Percentiles rank a stretch among this genome's conserved stretches.
phyloP scores from a whole-genome alignment of 2,329 filamentous ascomycete genomes.

The Pestalotiopsis sp. region DNA sequence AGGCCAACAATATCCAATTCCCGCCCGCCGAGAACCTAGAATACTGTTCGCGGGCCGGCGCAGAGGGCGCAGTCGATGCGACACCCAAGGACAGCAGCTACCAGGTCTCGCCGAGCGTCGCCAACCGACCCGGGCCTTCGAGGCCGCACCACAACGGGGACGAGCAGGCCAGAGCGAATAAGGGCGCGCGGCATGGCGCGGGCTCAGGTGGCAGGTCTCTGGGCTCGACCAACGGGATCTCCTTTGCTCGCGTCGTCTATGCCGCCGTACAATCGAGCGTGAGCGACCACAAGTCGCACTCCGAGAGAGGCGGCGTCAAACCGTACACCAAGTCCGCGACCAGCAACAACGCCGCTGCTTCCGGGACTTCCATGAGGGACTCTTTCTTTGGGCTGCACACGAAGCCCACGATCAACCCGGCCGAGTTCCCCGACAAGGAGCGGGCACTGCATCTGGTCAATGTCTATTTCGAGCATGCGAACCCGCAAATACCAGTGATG shows the following conservation, averaged over 20 bases:
- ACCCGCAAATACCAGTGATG: slow-evolving; percentile 91
- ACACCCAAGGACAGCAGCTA: slow-evolving; percentile 35
- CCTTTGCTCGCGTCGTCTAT: slow-evolving; percentile 91
- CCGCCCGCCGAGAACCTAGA: slow-evolving; percentile 72
- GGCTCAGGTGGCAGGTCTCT: slow-evolving; percentile 78
- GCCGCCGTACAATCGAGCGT: slow-evolving; percentile 81
- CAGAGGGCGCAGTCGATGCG: slow-evolving; percentile 33
- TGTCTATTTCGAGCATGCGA: slow-evolving; percentile 94
- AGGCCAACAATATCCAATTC: slow-evolving; percentile 68
- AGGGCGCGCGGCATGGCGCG: slow-evolving; percentile 35
- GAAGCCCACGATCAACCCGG: slow-evolving; percentile 81
- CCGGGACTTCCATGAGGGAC: slow-evolving; percentile 83
- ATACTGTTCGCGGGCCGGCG: slow-evolving; percentile 51
- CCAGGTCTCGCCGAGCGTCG: slow-evolving; percentile 32
- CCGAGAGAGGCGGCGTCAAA: slow-evolving; percentile 63
- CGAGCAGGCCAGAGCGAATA: slow-evolving; percentile 55
- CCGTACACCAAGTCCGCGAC: slow-evolving; percentile 53
- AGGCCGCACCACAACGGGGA: slow-evolving; percentile 31
- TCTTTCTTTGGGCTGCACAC: slow-evolving; percentile 97
- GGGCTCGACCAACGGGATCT: slow-evolving; percentile 85
- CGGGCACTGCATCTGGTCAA: slow-evolving; percentile 72
- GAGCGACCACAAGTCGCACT: slow-evolving; percentile 63
- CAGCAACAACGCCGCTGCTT: slow-evolving; percentile 44
- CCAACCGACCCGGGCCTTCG: slow-evolving; percentile 29
- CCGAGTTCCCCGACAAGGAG: slow-evolving; percentile 77